Base-by-base conservation (phyloP, 306 rosid species). In the Trichosanthes cucumerina region DNA sequence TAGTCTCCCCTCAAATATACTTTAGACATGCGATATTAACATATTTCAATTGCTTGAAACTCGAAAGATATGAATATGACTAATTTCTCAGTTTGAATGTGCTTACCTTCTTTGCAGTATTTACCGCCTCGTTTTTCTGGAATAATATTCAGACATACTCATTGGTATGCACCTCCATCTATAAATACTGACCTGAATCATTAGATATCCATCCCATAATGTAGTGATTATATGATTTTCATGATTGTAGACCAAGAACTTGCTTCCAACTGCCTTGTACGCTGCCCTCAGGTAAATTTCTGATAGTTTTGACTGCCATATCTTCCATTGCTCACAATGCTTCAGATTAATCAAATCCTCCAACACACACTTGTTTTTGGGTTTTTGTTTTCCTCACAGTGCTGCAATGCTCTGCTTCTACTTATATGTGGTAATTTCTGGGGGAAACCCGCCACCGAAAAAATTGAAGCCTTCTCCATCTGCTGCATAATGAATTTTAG, bases 381-480 rank as follows among this genome's bases (percentile, higher is more conserved):
- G 11, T 57, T 82, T 28, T 76, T 77, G 49, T 87, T 41, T 36
- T 39, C 31, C 21, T 64, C 18, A 47, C 85, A 92, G 97, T 79
- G 92, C 96, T 87, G 96, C 96, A 78, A 94, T 94, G 98, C 84
- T 94, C 26, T 89, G 95, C 89, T 94, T 94, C 84, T 94, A 94
- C 80, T 83, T 88, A 1, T 90, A 92, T 53, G 97, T 92, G 78
- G 54, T 94, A 76, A 76, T 87, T 41, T 79, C 91, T 0, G 97
- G 98, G 78, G 97, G 98, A 79, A 94, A 92, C 79, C 98, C 98
- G 16, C 96, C 98, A 46, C 95, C 98, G 19, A 94, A 92, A 90
- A 94, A 94, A 74, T 83, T 84, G 88, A 92, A 89, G 88, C 43
- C 93, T 50, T 84, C 92, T 76, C 85, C 88, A 60, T 87, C 80